Percentiles rank a stretch among this genome's conserved stretches.
phyloP scores from a whole-genome alignment of 345 rosid species.

The Raphanus sativus region DNA sequence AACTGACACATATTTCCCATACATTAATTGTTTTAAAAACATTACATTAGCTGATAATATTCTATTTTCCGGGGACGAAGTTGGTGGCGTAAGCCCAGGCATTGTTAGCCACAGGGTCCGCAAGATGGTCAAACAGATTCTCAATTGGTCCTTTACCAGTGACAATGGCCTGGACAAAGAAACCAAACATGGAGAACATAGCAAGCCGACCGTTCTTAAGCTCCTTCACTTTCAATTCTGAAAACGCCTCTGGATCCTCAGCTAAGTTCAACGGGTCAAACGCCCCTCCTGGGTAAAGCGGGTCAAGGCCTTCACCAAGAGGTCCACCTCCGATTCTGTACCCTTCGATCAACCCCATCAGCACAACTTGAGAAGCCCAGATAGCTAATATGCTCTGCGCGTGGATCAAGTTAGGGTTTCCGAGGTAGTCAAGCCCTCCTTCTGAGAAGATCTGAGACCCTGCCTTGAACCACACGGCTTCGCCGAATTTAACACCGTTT shows the following conservation, averaged over 20 bases:
- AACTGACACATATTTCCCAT: background rate
- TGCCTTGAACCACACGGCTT: conserved; percentile 56
- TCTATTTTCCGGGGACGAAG: conserved; percentile 51
- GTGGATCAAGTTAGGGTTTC: conserved; percentile 50
- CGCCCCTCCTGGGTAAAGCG: conserved; percentile 51
- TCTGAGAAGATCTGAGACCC: conserved; percentile 50
- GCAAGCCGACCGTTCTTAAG: conserved; percentile 51
- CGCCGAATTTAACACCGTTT: conserved; percentile 55
- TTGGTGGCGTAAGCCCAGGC: conserved; percentile 56
- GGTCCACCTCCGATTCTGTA: conserved; percentile 55
- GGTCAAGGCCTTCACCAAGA: conserved; percentile 53
- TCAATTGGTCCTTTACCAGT: conserved; percentile 51
- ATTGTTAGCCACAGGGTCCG: conserved; percentile 52
- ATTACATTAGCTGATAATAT: background rate
- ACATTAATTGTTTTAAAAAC: background rate
- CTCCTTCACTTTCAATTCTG: conserved; percentile 50
- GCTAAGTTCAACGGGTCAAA: conserved; percentile 56
- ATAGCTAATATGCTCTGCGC: conserved; percentile 55
- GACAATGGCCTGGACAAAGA: conserved; percentile 57
- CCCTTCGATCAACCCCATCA: conserved; percentile 54
- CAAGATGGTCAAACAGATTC: conserved; percentile 46
- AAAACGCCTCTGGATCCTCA: conserved; percentile 51
- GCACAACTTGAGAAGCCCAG: conserved; percentile 47
- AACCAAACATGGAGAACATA: conserved; percentile 55
- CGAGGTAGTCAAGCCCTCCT: conserved; percentile 50